phyloP scores from a whole-genome alignment of 305 asterid genomes.

The Caryopteris hybrid region DNA sequence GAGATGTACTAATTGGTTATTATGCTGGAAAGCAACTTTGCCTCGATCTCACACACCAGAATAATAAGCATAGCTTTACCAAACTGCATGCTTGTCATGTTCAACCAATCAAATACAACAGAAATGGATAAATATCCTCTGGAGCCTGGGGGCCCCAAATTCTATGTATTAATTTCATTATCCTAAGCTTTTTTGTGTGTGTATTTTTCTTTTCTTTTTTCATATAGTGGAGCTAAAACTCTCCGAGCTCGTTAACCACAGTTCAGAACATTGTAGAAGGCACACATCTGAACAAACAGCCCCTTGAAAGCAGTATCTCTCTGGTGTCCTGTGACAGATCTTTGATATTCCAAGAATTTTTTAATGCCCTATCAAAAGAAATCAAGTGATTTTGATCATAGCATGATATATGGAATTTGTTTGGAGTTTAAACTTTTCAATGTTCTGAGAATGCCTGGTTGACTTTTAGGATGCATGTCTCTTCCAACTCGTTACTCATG shows the following conservation, averaged over 20 bases:
- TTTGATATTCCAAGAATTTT: too few species aligned
- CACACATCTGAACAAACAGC: not conserved
- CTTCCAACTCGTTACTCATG: not conserved
- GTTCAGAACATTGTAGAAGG: not conserved
- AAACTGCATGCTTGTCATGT: not conserved
- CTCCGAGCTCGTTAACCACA: not conserved
- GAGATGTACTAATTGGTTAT: not conserved
- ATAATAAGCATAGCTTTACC: not conserved
- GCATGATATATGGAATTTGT: not conserved
- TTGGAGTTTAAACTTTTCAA: slow-evolving; percentile 12
- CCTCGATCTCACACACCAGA: not conserved
- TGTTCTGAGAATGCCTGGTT: not conserved
- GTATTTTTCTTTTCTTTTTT: not conserved
- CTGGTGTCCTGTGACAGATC: too few species aligned
- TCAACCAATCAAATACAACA: not conserved
- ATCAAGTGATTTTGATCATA: not conserved
- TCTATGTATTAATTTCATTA: not conserved
- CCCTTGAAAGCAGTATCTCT: not conserved
- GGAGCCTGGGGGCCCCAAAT: not conserved
- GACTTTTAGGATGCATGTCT: not conserved
- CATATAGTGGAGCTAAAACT: not conserved
- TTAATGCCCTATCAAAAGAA: too few species aligned
- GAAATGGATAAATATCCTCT: not conserved
- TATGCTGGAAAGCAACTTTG: slow-evolving; percentile 1
- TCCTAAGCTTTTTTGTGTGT: not conserved